Evolutionary conservation across 139 green algal species (phyloP).

Genomic region (Asterochloris erici): DNA sequence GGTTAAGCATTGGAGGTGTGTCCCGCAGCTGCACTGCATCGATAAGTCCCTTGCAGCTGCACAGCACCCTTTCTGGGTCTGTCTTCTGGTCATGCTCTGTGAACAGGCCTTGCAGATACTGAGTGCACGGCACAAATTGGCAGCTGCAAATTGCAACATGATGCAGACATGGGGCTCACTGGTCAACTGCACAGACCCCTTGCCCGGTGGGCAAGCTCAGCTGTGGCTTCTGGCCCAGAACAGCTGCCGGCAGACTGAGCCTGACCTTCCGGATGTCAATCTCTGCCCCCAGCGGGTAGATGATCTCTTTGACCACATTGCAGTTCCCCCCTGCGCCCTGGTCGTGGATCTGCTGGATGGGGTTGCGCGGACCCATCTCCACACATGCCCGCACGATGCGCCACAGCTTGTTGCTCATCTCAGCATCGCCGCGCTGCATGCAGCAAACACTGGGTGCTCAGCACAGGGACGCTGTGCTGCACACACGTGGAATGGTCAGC

Average conservation of each 20-base stretch:
- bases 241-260: background rate
- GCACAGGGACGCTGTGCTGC: background rate
- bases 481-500: background rate
- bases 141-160: no score
- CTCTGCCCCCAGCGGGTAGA: conserved; percentile 93
- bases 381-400: conserved; percentile 95
- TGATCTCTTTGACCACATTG: conserved; percentile 99
- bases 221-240: no score
- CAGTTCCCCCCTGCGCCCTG: conserved; percentile 98
- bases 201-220: no score
- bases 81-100: no score
- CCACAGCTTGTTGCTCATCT: conserved; percentile 98
- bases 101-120: no score
- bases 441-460: background rate
- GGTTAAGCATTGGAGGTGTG: no score
- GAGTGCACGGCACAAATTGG: no score
- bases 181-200: no score
- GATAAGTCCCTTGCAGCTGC: no score
- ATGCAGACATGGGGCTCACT: background rate
- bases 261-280: conserved; percentile 90
- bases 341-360: conserved; percentile 89
- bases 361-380: conserved; percentile 91
- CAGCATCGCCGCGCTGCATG: conserved; percentile 90
- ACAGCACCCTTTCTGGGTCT: no score
- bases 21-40: no score